phyloP scores from a whole-genome alignment of 305 asterid species.

The Solanum hybrid region DNA sequence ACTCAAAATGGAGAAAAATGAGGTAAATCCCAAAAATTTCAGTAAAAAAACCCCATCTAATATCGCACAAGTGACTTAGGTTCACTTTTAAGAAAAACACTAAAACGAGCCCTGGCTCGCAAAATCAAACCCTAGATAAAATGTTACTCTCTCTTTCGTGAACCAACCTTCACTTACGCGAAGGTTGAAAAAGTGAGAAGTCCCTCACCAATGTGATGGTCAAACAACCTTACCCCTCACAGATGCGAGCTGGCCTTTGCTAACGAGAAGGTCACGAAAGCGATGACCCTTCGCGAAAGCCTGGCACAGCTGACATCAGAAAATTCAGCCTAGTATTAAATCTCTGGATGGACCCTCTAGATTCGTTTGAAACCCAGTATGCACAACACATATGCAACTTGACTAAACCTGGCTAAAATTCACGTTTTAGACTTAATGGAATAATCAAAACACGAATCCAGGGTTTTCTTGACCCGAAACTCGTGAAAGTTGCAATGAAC shows the following conservation, averaged over 20 bases:
- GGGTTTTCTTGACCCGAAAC: neutral
- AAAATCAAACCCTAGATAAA: neutral
- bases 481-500: neutral
- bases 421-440: neutral
- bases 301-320: neutral
- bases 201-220: neutral
- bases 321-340: neutral
- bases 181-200: too few species aligned
- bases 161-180: too few species aligned
- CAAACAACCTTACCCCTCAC: neutral
- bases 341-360: neutral
- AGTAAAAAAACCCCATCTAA: neutral
- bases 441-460: neutral
- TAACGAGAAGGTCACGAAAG: neutral
- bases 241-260: neutral
- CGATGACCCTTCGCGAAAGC: neutral
- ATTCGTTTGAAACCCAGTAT: neutral
- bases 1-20: too few species aligned
- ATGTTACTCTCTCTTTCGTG: too few species aligned
- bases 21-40: too few species aligned
- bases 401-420: neutral
- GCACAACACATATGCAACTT: neutral
- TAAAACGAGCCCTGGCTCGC: neutral
- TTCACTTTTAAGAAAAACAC: neutral
- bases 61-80: neutral